Base-by-base conservation (phyloP, 2,329 filamentous ascomycete genomes). In the Fusarium guadeloupense region DNA sequence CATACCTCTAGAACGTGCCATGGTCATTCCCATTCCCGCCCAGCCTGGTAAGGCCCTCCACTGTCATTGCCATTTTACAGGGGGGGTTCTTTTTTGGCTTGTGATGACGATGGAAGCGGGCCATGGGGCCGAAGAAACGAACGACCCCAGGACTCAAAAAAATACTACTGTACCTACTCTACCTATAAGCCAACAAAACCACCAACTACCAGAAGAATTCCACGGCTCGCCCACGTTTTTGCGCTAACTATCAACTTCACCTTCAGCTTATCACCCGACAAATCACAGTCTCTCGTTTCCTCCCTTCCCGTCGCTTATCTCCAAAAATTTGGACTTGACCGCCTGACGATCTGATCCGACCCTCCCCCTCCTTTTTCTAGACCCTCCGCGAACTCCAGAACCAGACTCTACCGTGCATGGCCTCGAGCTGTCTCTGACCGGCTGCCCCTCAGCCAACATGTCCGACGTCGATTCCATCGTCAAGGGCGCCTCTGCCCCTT, bases 401-500 rank as follows among this genome's bases (percentile, higher is more conserved):
- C 39, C 35, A 35, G 19, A 17, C 41, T 55, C 43, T 25, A n/a
- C 26, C 20, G 47, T 64, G 51, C 52, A 70, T 71, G 68, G 67
- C 65, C 63, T 51, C 54, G 41, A 40, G 52, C 58, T 66, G 42
- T 49, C 31, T 47, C 47, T 68, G 40, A 67, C 40, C 52, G 56
- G 65, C 68, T 69, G 64, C 59, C 48, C 49, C 58, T 57, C 63
- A 66, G 68, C 63, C 64, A 54, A 51, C 47, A 89, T 90, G 86
- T 81, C 85, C 68, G 84, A 88, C 73, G 83, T 96, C 72, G 93
- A 97, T 79, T 92, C 93, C 71, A 85, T 97, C 71, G 92, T 98
- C 79, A 98, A 97, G 79, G 94, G 93, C 71, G 89, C 92, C 43
- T 90, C 92, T 54, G 80, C 87, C 54, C 84, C 89, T 51, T 83